Percentiles rank a stretch among this genome's conserved stretches.
Conservation (phyloP, 495 filamentous ascomycete genomes). For the Annulohypoxylon moriforme region DNA sequence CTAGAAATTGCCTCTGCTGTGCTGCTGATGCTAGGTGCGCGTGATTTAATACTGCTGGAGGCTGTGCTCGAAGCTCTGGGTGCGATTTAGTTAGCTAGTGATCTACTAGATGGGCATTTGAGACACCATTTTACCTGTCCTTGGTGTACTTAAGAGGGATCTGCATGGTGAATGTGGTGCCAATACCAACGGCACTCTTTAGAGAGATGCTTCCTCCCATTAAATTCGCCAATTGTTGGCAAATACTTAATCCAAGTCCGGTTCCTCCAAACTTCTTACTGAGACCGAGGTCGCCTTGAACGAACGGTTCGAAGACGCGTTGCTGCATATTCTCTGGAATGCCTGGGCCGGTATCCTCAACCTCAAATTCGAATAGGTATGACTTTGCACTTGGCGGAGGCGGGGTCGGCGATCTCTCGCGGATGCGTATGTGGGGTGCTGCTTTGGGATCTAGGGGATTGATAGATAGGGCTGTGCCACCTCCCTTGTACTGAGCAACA, state of each 20-base stretch:
- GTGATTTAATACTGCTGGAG: constrained; percentile 69
- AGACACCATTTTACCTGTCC: constrained; percentile 59
- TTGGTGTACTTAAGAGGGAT: constrained; percentile 84
- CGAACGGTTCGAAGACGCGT: constrained; percentile 92
- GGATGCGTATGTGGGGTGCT: constrained; percentile 58
- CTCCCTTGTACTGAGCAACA: constrained; percentile 44
- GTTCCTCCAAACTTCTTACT: constrained; percentile 93
- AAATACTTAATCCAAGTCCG: constrained; percentile 90
- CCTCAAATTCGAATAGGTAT: constrained; percentile 84
- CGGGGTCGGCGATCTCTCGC: constrained; percentile 70
- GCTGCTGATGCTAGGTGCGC: constrained; percentile 77
- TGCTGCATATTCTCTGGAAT: constrained; percentile 80
- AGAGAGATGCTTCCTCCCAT: constrained; percentile 84
- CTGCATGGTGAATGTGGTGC: constrained; percentile 83
- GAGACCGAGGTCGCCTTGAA: constrained; percentile 88
- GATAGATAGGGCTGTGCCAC: constrained; percentile 64
- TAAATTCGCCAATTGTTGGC: constrained; percentile 81
- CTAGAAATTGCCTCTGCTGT: constrained; percentile 74
- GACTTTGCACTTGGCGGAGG: constrained; percentile 68
- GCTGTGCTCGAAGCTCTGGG: constrained; percentile 58
- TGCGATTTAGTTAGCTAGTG: constrained; percentile 49
- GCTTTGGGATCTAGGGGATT: constrained; percentile 68
- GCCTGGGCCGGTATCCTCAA: constrained; percentile 91
- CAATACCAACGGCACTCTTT: constrained; percentile 76
- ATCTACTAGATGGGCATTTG: not conserved